phyloP scores from a whole-genome alignment of 1,284 basidiomycete species.

The Naganishia albida region DNA sequence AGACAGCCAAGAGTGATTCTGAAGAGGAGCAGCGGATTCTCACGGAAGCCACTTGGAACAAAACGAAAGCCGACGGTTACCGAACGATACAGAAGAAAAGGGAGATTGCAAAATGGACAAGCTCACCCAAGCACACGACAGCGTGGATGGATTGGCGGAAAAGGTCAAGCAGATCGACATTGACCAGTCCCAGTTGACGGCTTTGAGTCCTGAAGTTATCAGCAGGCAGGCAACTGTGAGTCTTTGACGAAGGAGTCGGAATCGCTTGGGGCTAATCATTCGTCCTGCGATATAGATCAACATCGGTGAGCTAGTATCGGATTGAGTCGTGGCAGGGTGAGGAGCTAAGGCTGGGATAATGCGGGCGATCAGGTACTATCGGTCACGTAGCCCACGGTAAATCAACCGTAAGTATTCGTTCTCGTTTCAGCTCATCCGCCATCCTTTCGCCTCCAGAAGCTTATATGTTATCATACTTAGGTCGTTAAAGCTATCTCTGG shows the following conservation, averaged over 20 bases:
- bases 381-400: conserved; percentile 98
- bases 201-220: conserved; percentile 93
- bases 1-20: too few species aligned
- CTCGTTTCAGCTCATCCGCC: background rate
- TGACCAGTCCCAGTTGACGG: conserved; percentile 78
- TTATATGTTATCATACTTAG: conserved; percentile 5
- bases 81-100: conserved; percentile 4
- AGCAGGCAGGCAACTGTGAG: conserved; percentile 81
- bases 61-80: background rate
- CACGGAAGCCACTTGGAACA: too few species aligned
- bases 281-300: conserved; percentile 45
- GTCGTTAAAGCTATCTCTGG: conserved; percentile 98
- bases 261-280: background rate
- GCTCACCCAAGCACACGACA: conserved; percentile 19
- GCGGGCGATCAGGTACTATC: conserved; percentile 67
- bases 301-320: conserved; percentile 41
- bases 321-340: conserved; percentile 2
- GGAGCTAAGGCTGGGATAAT: conserved; percentile 6
- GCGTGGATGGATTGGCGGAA: conserved; percentile 33
- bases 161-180: conserved; percentile 59
- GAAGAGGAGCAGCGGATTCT: background rate
- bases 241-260: conserved; percentile 18
- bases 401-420: conserved; percentile 68
- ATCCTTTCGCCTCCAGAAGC: background rate
- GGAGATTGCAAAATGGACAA: conserved; percentile 6